phyloP scores from a whole-genome alignment of 768 basidiomycete species.

The Leccinum obscurum region DNA sequence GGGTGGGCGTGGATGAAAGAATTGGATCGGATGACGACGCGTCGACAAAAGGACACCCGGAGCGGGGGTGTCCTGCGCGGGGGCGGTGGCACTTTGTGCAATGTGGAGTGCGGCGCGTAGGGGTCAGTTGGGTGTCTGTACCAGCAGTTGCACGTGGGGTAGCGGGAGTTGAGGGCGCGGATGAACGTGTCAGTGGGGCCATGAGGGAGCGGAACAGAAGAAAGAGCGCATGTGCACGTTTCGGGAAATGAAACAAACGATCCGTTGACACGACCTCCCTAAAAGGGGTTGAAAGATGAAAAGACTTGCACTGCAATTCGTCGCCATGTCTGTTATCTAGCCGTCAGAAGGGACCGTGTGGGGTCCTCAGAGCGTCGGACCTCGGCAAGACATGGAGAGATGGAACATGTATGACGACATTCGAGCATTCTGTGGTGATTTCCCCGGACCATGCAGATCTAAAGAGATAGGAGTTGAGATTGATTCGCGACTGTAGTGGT shows the following conservation, averaged over 20 bases:
- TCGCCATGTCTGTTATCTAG: background rate
- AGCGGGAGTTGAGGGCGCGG: constrained; percentile 32
- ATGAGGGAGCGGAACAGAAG: constrained; percentile 3
- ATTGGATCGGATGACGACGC: constrained; percentile 17
- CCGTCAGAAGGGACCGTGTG: background rate
- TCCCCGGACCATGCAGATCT: background rate
- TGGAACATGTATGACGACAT: constrained; percentile 1
- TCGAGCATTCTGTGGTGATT: background rate
- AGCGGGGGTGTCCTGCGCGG: constrained; percentile 59
- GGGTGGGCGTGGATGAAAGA: constrained; percentile 17
- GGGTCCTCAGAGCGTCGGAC: background rate
- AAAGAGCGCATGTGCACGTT: background rate
- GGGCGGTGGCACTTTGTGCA: constrained; percentile 59
- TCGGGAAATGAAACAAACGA: constrained; percentile 3
- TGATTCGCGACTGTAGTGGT: background rate
- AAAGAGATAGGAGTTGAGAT: constrained; percentile 2
- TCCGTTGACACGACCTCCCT: background rate
- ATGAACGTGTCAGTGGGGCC: constrained; percentile 31
- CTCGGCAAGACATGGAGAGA: background rate
- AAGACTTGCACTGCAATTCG: background rate
- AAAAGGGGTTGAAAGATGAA: background rate
- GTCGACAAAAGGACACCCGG: constrained; percentile 54
- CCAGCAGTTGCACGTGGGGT: constrained; percentile 16
- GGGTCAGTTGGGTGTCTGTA: constrained; percentile 19
- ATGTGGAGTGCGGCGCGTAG: constrained; percentile 50